Percentiles rank a stretch among this genome's conserved stretches.
Conservation (phyloP, 2,329 filamentous ascomycete species). For the Nigrograna mackinnonii region DNA sequence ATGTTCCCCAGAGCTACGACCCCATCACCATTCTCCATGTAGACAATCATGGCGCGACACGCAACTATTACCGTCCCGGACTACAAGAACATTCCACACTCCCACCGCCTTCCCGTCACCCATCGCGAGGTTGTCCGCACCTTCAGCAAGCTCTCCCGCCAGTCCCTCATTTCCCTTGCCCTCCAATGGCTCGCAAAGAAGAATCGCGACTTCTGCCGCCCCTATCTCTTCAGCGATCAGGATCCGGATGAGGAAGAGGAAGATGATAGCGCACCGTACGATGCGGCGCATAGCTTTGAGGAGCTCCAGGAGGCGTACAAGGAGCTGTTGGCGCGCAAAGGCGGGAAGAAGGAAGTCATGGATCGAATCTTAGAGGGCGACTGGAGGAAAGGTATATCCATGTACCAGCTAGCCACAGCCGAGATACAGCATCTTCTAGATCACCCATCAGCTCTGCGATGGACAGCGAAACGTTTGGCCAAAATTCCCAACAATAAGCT, state of each 20-base stretch:
- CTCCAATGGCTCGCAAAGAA: constrained; percentile 76
- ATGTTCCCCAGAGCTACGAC: neutral
- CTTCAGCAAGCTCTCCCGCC: constrained; percentile 71
- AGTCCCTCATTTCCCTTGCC: constrained; percentile 71
- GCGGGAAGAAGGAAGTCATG: constrained; percentile 57
- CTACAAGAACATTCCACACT: constrained; percentile 71
- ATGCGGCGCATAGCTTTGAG: constrained; percentile 65
- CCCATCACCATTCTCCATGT: constrained; percentile 22
- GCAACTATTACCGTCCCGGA: constrained; percentile 67
- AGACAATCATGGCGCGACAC: constrained; percentile 27
- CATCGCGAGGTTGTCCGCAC: constrained; percentile 68
- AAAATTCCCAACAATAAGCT: constrained; percentile 31
- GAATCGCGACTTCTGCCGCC: constrained; percentile 63
- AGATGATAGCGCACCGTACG: constrained; percentile 70
- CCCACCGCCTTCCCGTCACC: constrained; percentile 67
- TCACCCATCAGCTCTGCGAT: constrained; percentile 54
- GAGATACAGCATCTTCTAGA: constrained; percentile 59
- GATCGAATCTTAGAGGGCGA: constrained; percentile 61
- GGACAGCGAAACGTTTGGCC: constrained; percentile 57
- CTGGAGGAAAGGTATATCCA: constrained; percentile 58
- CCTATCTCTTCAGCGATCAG: constrained; percentile 54
- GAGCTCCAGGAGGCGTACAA: constrained; percentile 62
- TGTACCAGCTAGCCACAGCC: constrained; percentile 59
- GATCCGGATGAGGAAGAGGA: constrained; percentile 52
- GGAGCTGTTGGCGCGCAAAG: constrained; percentile 46